Evolutionary conservation across 2,329 filamentous ascomycete genomes (phyloP), one percentile per base, ranked within the genome.

Genomic region (Scedosporium dehoogii): DNA sequence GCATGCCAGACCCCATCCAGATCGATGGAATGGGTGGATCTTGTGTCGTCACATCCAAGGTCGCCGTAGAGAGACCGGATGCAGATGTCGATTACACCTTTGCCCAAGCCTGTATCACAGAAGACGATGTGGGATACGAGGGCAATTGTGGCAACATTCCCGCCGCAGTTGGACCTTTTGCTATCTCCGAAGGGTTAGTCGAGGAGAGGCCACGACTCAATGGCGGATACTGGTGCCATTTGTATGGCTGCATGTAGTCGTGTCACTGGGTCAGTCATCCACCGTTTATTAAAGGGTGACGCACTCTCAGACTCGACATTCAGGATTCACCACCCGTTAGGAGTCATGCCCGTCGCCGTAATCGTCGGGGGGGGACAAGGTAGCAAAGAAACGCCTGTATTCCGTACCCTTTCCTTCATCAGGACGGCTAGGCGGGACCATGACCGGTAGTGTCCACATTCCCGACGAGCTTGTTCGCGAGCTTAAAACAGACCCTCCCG

Each of bases 141-240:
- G 81, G 82, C 14, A 87, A 86, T 65, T 86, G 84, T 68, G 84
- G 84, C 7, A 86, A 86, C 66, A 83, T 87, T 79, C 81, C 74
- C 9, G 76, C 77, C 59, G 81, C 80, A 0, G 76, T 87, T 59
- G 85, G 83, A 0, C 83, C 84, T 0, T 86, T 81, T 68, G 84
- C 82, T 3, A 73, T 83, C 16, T 79, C 85, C 66, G 71, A 78
- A 23, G 74, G 78, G 3, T 64, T 86, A 1, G 71, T 84, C 60
- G 61, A 55, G 0, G 27, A 33, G n/a, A 23, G n/a, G n/a, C n/a
- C n/a, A n/a, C n/a, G n/a, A n/a, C n/a, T n/a, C n/a, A n/a, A n/a
- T n/a, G n/a, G n/a, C n/a, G n/a, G n/a, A n/a, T n/a, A n/a, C n/a
- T n/a, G n/a, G n/a, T n/a, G n/a, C n/a, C n/a, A n/a, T n/a, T n/a